Conservation (phyloP, 192 early-diverging fungal species). For the Coemansia sp. region DNA sequence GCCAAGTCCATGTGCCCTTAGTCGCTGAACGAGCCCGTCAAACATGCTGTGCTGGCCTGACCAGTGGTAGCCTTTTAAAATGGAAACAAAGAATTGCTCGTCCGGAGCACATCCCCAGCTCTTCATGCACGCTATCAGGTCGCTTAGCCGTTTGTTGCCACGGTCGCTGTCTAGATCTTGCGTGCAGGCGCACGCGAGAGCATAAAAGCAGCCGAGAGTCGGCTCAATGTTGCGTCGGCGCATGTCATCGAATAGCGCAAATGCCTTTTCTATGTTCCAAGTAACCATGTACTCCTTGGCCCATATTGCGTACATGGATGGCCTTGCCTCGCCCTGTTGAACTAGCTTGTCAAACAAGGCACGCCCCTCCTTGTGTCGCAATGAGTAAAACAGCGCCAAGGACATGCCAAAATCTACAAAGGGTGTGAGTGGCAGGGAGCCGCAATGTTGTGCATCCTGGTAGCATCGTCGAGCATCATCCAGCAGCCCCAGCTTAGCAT, state of each 20-base stretch:
- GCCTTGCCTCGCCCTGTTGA: not conserved
- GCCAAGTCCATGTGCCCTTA: constrained; percentile 6
- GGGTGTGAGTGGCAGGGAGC: not conserved
- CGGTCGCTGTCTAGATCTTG: constrained; percentile 8
- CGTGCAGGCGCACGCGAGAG: constrained; percentile 21
- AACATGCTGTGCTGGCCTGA: constrained; percentile 40
- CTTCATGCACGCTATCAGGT: constrained; percentile 19
- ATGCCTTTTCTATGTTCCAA: constrained; percentile 16
- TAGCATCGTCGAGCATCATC: constrained; percentile 32
- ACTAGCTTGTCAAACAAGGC: constrained; percentile 27
- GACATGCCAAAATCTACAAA: constrained; percentile 36
- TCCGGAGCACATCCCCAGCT: constrained; percentile 28
- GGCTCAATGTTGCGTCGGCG: constrained; percentile 1
- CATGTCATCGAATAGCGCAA: constrained; percentile 30
- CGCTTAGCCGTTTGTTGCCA: constrained; percentile 10
- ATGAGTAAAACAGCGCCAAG: constrained; percentile 14
- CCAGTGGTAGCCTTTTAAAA: constrained; percentile 32
- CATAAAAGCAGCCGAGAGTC: not conserved
- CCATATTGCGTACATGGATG: constrained; percentile 18
- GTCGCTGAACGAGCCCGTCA: constrained; percentile 22
- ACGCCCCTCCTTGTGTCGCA: constrained; percentile 34
- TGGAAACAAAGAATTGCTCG: constrained; percentile 16
- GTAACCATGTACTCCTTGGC: constrained; percentile 25
- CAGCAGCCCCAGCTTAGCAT: constrained; percentile 33
- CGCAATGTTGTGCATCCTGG: not conserved